Evolutionary conservation across 139 green algal genomes (phyloP).

Genomic region (Micractinium conductrix): DNA sequence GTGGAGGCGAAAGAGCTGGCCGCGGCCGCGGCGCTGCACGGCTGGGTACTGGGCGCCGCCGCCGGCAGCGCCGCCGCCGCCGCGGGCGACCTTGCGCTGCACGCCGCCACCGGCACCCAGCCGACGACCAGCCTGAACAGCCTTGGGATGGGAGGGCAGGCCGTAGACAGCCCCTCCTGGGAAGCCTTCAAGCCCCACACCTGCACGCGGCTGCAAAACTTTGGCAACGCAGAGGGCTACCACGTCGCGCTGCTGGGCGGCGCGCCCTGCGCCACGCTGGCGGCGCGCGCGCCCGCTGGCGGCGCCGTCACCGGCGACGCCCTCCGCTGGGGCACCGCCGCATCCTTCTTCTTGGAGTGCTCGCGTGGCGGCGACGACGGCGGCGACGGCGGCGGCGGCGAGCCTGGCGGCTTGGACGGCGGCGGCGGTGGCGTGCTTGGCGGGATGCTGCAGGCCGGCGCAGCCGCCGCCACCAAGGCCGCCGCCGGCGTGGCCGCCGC

Average conservation of each 20-base stretch:
- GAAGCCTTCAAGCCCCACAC: background rate
- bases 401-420: background rate
- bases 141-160: background rate
- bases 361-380: background rate
- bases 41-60: slow-evolving; percentile 12
- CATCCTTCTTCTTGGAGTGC: slow-evolving; percentile 25
- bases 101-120: background rate
- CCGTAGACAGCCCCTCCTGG: slow-evolving; percentile 7
- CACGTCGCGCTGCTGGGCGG: background rate
- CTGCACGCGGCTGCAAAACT: slow-evolving; percentile 31
- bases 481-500: background rate
- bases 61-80: background rate
- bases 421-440: background rate
- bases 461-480: background rate
- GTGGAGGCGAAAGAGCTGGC: too few species aligned
- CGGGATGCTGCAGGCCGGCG: background rate
- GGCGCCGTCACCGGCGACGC: background rate
- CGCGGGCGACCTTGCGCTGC: background rate
- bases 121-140: background rate
- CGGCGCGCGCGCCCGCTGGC: too few species aligned
- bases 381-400: background rate
- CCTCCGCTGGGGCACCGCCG: slow-evolving; percentile 11
- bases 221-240: slow-evolving; percentile 30
- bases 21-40: too few species aligned
- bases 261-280: background rate